Conservation (phyloP, 148 eudicot genomes). For the Vaccinium macrocarpon region DNA sequence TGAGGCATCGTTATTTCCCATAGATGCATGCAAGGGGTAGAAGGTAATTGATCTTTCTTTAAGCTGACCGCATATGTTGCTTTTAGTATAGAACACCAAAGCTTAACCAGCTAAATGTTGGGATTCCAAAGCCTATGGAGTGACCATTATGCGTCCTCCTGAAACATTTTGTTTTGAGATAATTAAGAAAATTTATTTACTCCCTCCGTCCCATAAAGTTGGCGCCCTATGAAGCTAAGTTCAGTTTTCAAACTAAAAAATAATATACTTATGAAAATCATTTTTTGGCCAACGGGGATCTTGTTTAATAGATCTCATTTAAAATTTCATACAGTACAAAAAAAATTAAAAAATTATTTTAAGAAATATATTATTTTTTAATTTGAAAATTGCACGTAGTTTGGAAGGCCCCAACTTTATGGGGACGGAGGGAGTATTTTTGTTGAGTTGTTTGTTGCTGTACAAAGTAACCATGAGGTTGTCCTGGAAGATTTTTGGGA, state of each 20-base stretch:
- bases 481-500: not conserved
- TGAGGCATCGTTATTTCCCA: conserved; percentile 49
- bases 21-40: conserved; percentile 59
- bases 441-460: not conserved
- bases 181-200: not conserved
- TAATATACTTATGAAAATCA: too few relatives aligned
- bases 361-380: too few relatives aligned
- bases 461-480: not conserved
- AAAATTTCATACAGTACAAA: too few relatives aligned
- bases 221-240: too few relatives aligned
- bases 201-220: too few relatives aligned
- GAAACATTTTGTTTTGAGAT: not conserved
- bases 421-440: not conserved
- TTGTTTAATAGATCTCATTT: too few relatives aligned
- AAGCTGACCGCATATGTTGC: not conserved
- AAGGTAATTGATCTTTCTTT: conserved; percentile 18
- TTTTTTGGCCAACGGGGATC: too few relatives aligned
- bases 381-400: too few relatives aligned
- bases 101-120: not conserved
- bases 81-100: not conserved
- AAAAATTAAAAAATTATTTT: too few relatives aligned
- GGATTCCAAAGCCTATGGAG: not conserved
- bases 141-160: not conserved
- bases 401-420: too few relatives aligned
- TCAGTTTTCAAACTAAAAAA: too few relatives aligned